Conservation (phyloP, 345 rosid species). For the Eutrema japonicum region DNA sequence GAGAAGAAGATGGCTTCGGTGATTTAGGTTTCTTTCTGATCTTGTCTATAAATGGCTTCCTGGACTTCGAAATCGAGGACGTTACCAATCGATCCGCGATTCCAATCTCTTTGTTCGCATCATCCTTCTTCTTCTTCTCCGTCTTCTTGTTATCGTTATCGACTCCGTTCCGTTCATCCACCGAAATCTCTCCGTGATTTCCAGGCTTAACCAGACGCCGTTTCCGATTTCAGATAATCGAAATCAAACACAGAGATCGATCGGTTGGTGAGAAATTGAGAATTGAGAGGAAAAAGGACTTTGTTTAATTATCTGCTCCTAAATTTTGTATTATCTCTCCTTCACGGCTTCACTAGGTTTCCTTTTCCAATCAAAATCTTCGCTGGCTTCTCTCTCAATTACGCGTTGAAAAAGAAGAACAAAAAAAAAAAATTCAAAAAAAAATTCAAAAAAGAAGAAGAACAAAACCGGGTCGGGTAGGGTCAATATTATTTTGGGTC, state of each 20-base stretch:
- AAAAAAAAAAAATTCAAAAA: too few relatives aligned
- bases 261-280: not conserved
- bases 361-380: conserved; percentile 19
- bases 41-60: conserved; percentile 30
- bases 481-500: too few relatives aligned
- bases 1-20: conserved; percentile 15
- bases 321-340: not conserved
- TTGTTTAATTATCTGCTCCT: not conserved
- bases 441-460: too few relatives aligned
- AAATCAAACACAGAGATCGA: conserved; percentile 3
- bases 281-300: not conserved
- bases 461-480: too few relatives aligned
- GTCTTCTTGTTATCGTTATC: too few relatives aligned
- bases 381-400: conserved; percentile 25
- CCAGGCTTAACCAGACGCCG: conserved; percentile 44
- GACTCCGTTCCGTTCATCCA: too few relatives aligned
- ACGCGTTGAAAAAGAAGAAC: too few relatives aligned
- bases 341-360: conserved; percentile 27
- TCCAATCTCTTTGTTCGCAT: too few relatives aligned
- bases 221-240: not conserved
- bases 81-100: conserved; percentile 9
- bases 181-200: conserved; percentile 38
- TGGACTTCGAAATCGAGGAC: conserved; percentile 29
- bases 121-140: too few relatives aligned
- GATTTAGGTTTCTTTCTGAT: conserved; percentile 39